Conservation (phyloP, 306 rosid species). For the Adenanthera pavonina region DNA sequence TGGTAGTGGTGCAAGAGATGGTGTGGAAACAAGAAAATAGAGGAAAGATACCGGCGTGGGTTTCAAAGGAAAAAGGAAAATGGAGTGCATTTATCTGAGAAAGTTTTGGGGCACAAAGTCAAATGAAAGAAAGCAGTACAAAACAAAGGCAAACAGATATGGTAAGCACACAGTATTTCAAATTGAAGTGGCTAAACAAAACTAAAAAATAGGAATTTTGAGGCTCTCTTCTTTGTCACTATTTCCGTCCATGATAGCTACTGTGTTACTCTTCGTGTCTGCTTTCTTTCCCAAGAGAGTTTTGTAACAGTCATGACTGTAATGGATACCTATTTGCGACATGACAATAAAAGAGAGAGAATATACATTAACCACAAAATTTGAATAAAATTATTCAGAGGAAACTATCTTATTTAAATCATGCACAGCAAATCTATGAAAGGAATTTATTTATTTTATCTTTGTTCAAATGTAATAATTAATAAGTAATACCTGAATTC, state of each 20-base stretch:
- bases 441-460: too few species aligned
- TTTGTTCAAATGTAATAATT: too few species aligned
- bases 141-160: background rate
- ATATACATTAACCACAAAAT: too few species aligned
- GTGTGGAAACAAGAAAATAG: slow-evolving; percentile 33
- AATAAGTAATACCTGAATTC: background rate
- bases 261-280: background rate
- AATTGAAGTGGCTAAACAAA: background rate
- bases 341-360: too few species aligned
- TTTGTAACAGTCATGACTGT: background rate
- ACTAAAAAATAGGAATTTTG: background rate
- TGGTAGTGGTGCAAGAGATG: too few species aligned
- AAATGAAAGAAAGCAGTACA: slow-evolving; percentile 17
- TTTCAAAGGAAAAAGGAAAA: background rate
- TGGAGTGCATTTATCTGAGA: background rate
- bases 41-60: slow-evolving; percentile 29
- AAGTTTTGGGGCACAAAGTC: slow-evolving; percentile 19
- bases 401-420: too few species aligned
- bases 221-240: background rate
- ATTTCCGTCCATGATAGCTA: too few species aligned
- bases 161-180: background rate
- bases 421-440: too few species aligned
- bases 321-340: background rate
- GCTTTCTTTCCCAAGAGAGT: background rate
- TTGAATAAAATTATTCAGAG: too few species aligned